These are phyloP conservation scores for Sicyos baderoa DNA, from an alignment of 306 rosid species.

Conservation along the genomic window DNA sequence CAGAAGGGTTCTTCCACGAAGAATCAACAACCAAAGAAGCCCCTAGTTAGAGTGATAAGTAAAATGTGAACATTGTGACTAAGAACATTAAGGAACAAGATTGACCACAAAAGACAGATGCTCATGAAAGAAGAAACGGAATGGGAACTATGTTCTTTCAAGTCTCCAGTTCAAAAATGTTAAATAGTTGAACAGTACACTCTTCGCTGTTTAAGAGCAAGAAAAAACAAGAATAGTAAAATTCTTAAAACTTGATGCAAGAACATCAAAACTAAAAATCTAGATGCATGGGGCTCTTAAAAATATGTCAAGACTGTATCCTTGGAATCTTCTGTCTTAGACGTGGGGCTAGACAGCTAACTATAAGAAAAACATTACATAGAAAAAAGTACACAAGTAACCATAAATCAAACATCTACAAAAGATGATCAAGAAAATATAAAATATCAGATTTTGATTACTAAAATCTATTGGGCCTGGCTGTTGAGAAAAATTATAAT, in stretches of 20 bases:
- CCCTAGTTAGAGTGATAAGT: conserved; percentile 41
- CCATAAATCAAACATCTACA: not conserved
- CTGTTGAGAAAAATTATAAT: not conserved
- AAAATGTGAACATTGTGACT: conserved; percentile 20
- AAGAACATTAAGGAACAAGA: conserved; percentile 1
- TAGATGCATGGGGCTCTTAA: not conserved
- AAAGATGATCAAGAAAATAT: not conserved
- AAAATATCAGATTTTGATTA: not conserved
- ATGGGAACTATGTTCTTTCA: not conserved
- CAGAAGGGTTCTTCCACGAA: conserved; percentile 91
- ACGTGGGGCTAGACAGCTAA: not conserved
- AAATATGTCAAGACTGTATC: too few species aligned
- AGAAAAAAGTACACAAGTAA: not conserved
- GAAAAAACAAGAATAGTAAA: conserved; percentile 2
- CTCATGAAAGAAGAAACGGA: not conserved
- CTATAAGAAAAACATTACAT: not conserved
- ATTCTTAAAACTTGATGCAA: not conserved
- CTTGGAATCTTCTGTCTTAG: not conserved
- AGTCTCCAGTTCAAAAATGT: not conserved
- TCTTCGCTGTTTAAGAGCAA: not conserved
- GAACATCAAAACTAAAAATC: not conserved
- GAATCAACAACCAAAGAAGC: conserved; percentile 58
- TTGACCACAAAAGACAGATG: not conserved
- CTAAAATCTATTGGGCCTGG: not conserved
- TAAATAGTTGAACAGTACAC: not conserved